Evolutionary conservation across 768 basidiomycete species (phyloP).

Genomic region (Postia placenta): DNA sequence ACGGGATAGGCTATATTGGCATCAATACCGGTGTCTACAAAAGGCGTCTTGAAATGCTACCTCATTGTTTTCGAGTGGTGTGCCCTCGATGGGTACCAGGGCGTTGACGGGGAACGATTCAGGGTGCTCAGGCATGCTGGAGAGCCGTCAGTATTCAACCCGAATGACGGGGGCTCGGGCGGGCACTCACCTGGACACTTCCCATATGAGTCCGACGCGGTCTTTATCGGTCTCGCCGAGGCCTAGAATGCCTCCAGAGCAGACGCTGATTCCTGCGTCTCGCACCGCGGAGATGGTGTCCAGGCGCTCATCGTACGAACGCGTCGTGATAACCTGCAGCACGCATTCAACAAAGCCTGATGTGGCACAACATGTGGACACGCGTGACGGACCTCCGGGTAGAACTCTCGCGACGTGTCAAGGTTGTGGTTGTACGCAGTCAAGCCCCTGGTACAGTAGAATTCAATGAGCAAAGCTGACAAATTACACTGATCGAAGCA

Average conservation of each 20-base stretch:
- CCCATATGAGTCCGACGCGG: slow-evolving; percentile 89
- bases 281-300: slow-evolving; percentile 87
- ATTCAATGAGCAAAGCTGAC: not conserved
- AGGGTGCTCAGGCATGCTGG: slow-evolving; percentile 91
- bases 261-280: slow-evolving; percentile 94
- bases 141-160: slow-evolving; percentile 1
- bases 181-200: slow-evolving; percentile 77
- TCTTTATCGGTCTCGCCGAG: slow-evolving; percentile 89
- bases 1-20: slow-evolving; percentile 57
- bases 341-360: slow-evolving; percentile 1
- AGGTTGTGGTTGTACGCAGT: slow-evolving; percentile 99
- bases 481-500: too few relatives aligned
- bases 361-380: not conserved
- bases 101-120: slow-evolving; percentile 99
- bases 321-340: slow-evolving; percentile 84
- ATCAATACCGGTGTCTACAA: not conserved
- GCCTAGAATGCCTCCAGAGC: slow-evolving; percentile 93
- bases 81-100: slow-evolving; percentile 91
- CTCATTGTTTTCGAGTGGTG: slow-evolving; percentile 88
- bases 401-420: slow-evolving; percentile 95
- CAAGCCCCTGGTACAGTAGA: slow-evolving; percentile 51
- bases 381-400: slow-evolving; percentile 63
- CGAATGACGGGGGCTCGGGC: slow-evolving; percentile 7
- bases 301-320: slow-evolving; percentile 90
- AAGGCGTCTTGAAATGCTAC: slow-evolving; percentile 38